Percentiles rank a stretch among this genome's conserved stretches.
phyloP scores from a whole-genome alignment of 306 rosid genomes.

The Hippophae rhamnoides region DNA sequence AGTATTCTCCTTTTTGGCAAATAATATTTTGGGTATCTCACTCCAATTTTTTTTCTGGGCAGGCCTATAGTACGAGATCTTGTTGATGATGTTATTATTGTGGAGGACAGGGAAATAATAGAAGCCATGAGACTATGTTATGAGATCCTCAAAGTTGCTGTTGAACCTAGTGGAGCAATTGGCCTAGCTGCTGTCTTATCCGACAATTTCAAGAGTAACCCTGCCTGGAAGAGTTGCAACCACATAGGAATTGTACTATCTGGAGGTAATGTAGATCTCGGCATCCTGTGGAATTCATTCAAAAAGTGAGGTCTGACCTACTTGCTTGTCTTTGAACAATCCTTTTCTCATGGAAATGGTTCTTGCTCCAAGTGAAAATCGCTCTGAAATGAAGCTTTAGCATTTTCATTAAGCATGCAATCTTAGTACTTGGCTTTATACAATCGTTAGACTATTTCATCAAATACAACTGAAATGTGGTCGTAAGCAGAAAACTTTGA shows the following conservation, averaged over 20 bases:
- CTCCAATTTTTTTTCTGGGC: constrained; percentile 15
- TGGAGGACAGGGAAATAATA: constrained; percentile 66
- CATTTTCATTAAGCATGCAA: not conserved
- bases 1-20: not conserved
- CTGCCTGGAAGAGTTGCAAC: constrained; percentile 63
- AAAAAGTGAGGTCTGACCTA: constrained; percentile 24
- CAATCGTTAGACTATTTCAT: no score
- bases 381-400: not conserved
- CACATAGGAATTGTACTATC: constrained; percentile 68
- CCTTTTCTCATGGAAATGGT: constrained; percentile 1
- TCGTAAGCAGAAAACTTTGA: no score
- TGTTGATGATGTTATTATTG: constrained; percentile 66
- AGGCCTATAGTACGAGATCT: constrained; percentile 86
- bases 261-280: constrained; percentile 84
- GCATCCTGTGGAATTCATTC: constrained; percentile 55
- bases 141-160: constrained; percentile 70
- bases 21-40: constrained; percentile 5
- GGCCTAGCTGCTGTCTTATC: constrained; percentile 92
- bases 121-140: constrained; percentile 72
- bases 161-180: constrained; percentile 90
- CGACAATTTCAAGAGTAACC: constrained; percentile 50
- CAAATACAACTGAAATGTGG: no score
- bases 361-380: not conserved
- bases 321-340: constrained; percentile 8
- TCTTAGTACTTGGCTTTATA: not conserved